These are phyloP conservation scores for Pholiota microspora DNA, from an alignment of 768 basidiomycete genomes.

Conservation along the genomic window DNA sequence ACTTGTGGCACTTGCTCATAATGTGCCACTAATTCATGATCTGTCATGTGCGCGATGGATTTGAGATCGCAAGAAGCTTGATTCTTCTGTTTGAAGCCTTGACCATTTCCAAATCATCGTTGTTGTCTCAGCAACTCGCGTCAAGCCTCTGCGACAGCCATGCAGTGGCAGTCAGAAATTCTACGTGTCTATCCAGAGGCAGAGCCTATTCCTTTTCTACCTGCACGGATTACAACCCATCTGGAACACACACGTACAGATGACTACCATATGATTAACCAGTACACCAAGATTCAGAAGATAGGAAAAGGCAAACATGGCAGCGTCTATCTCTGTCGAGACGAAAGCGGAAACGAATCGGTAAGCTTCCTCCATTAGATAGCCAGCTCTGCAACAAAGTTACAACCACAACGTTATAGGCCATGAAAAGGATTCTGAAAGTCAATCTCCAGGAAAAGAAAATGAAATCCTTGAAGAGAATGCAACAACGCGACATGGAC, in stretches of 20 bases:
- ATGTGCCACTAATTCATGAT: background rate
- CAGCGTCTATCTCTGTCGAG: conserved; percentile 67
- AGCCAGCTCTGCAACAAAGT: background rate
- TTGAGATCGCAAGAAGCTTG: conserved; percentile 3
- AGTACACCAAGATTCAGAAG: conserved; percentile 50
- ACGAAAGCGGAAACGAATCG: conserved; percentile 37
- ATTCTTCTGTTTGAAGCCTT: too few relatives aligned
- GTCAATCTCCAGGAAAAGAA: conserved; percentile 65
- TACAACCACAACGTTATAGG: conserved; percentile 35
- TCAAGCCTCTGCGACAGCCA: background rate
- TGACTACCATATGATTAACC: conserved; percentile 49
- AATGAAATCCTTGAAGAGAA: conserved; percentile 51
- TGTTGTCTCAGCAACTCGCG: background rate
- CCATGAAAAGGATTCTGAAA: conserved; percentile 67
- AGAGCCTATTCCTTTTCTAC: conserved; percentile 18
- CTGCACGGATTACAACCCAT: conserved; percentile 43
- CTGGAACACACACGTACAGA: conserved; percentile 29
- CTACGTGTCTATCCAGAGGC: conserved; percentile 3
- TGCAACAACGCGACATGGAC: conserved; percentile 27
- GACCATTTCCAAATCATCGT: conserved; percentile 2
- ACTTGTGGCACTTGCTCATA: conserved; percentile 1
- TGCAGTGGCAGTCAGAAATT: background rate
- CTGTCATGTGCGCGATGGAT: conserved; percentile 9
- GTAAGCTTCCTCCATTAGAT: conserved; percentile 32
- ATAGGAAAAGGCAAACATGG: conserved; percentile 50